Evolutionary conservation across 2,329 filamentous ascomycete species (phyloP).

Genomic region (Trichoderma breve): DNA sequence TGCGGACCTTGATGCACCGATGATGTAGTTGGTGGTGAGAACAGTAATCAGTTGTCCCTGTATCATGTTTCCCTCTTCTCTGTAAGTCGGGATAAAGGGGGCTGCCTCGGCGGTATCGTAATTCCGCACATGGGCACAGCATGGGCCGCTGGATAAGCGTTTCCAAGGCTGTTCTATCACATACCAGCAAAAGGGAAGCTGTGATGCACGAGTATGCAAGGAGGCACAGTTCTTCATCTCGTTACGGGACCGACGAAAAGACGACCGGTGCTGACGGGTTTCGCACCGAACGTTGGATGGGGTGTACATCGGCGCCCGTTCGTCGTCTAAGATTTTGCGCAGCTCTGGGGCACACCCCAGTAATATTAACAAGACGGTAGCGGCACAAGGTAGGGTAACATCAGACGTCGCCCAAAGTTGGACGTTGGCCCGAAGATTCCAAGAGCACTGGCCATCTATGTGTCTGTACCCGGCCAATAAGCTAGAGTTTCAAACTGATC

Average conservation of each 20-base stretch:
- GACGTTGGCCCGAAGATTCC: conserved; percentile 1
- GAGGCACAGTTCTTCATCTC: neutral
- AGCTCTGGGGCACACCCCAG: neutral
- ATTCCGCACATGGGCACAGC: neutral
- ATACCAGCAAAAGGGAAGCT: neutral
- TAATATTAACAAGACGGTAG: neutral
- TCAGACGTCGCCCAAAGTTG: neutral
- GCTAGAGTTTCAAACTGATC: conserved; percentile 7
- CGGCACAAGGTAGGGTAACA: neutral
- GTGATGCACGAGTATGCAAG: neutral
- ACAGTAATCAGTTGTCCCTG: neutral
- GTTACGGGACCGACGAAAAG: neutral
- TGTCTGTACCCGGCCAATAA: neutral
- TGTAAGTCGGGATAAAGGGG: neutral
- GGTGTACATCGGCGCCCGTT: neutral
- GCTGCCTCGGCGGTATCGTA: neutral
- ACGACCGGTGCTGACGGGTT: neutral
- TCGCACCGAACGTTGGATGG: neutral
- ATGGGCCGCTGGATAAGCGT: neutral
- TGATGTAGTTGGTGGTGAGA: neutral
- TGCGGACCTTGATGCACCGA: neutral
- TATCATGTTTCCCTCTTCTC: neutral
- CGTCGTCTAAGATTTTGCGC: neutral
- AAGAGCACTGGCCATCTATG: conserved; percentile 15
- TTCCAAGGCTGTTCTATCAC: neutral